Base-by-base conservation (phyloP, 2,329 filamentous ascomycete genomes). In the Colletotrichum tropicicola region DNA sequence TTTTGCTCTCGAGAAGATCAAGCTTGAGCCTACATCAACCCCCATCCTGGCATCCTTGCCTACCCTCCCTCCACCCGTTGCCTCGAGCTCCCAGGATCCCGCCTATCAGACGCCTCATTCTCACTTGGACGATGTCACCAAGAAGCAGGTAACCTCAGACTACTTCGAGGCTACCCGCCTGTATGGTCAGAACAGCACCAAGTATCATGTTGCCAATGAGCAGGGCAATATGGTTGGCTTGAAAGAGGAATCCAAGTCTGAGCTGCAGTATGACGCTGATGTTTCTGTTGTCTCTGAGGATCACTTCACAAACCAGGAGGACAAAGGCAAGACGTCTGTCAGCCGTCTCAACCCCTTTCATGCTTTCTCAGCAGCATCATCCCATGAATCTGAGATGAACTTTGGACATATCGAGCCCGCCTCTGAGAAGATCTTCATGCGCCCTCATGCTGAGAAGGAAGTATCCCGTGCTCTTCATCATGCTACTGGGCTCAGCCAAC, bases 401-500 rank as follows among this genome's bases (percentile, higher is more conserved):
- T 57, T 17, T 23, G 60, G 53, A 10, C 28, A 51, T n/a, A 19
- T 41, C 15, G 51, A 63, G 12, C 41, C 53, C 23, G 47, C 49
- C 12, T 5, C 28, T 21, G 15, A 58, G 48, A 66, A 68, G 47
- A 12, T 52, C 19, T 58, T 68, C 30, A 19, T 64, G 7, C 45
- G 58, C 9, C 48, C 48, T 3, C 37, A 44, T 15, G 65, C 53
- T 3, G 67, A 68, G 52, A 65, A 62, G 27, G 65, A 68, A 19
- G 52, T 68, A 9, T 68, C 67, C 8, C 61, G 43, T 13, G 67
- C 65, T 19, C 65, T 68, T 27, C 56, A 44, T 8, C 25, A 65
- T 17, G 59, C 9, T 6, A 68, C 59, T 12, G 66, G 51, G 9
- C 43, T 65, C 41, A 67, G 59, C 9, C 51, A 65, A 25, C 64